Conservation (phyloP, 768 basidiomycete species). For the Russula olivacea region DNA sequence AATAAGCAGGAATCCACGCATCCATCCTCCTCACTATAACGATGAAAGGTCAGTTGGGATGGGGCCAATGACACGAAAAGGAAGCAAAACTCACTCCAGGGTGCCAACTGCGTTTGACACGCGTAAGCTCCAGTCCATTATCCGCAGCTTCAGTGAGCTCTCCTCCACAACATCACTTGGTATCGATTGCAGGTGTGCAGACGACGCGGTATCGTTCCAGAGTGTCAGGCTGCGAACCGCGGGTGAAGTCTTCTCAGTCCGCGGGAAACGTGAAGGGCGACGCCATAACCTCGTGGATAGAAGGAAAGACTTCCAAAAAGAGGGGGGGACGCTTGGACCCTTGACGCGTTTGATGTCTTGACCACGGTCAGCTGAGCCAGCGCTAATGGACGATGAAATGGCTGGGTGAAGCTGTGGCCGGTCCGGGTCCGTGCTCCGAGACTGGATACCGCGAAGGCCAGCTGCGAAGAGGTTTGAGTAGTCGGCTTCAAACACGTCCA, state of each 20-base stretch:
- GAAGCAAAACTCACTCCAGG: constrained; percentile 5
- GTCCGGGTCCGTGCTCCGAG: constrained; percentile 3
- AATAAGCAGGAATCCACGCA: neutral
- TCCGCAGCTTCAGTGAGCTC: constrained; percentile 8
- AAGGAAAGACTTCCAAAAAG: constrained; percentile 8
- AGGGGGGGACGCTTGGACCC: neutral
- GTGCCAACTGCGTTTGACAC: constrained; percentile 2
- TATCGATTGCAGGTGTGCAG: neutral
- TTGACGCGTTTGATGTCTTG: neutral
- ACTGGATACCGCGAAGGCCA: constrained; percentile 20
- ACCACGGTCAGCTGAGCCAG: neutral
- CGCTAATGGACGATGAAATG: neutral
- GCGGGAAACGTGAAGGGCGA: neutral
- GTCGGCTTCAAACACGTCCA: constrained; percentile 16
- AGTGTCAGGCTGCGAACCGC: neutral
- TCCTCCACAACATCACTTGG: constrained; percentile 4
- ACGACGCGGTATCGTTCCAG: neutral
- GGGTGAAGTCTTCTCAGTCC: neutral
- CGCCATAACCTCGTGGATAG: constrained; percentile 9
- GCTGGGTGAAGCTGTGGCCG: neutral
- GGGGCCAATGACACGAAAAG: neutral
- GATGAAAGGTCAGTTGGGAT: neutral
- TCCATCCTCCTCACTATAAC: constrained; percentile 5
- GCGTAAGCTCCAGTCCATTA: constrained; percentile 17
- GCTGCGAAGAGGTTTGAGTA: constrained; percentile 24